A percentile compares a stretch with the other conserved stretches of the same genome.
phyloP scores from a whole-genome alignment of 805 yeast genomes.

The Hanseniaspora guilliermondii region DNA sequence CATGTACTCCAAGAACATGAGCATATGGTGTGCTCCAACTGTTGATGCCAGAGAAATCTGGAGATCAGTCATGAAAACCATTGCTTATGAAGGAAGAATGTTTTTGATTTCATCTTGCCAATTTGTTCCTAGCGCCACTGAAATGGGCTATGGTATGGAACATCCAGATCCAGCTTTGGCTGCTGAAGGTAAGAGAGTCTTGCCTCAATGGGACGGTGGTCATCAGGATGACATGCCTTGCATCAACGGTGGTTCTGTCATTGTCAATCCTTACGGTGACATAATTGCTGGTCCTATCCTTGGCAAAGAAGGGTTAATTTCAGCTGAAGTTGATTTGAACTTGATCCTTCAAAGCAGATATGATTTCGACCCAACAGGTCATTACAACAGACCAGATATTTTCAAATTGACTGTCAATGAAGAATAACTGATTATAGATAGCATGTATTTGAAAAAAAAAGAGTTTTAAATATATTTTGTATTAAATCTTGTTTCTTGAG shows the following conservation, averaged over 20 bases:
- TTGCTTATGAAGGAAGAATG: conserved; percentile 33
- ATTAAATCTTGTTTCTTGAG: too few relatives aligned
- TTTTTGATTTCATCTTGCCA: conserved; percentile 34
- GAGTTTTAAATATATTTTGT: too few relatives aligned
- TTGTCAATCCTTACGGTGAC: conserved; percentile 34
- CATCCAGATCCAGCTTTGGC: conserved; percentile 19
- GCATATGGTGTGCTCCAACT: conserved; percentile 35
- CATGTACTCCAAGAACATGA: conserved; percentile 33
- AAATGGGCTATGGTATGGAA: conserved; percentile 19
- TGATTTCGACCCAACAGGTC: conserved; percentile 35
- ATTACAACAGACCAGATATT: conserved; percentile 34
- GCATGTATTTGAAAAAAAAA: background rate
- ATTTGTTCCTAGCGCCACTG: conserved; percentile 27
- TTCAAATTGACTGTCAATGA: conserved; percentile 34
- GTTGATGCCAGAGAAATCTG: conserved; percentile 36
- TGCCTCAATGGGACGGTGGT: conserved; percentile 24
- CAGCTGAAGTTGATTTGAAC: conserved; percentile 32
- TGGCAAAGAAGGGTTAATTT: conserved; percentile 32
- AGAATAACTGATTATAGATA: conserved; percentile 10
- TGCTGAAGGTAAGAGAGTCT: conserved; percentile 16
- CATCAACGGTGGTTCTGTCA: conserved; percentile 33
- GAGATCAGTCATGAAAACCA: conserved; percentile 33
- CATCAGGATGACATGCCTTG: conserved; percentile 23
- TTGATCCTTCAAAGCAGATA: conserved; percentile 30
- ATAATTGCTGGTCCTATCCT: conserved; percentile 33